Conservation (phyloP, 257 asterid species). For the Anisodus acutangulus region DNA sequence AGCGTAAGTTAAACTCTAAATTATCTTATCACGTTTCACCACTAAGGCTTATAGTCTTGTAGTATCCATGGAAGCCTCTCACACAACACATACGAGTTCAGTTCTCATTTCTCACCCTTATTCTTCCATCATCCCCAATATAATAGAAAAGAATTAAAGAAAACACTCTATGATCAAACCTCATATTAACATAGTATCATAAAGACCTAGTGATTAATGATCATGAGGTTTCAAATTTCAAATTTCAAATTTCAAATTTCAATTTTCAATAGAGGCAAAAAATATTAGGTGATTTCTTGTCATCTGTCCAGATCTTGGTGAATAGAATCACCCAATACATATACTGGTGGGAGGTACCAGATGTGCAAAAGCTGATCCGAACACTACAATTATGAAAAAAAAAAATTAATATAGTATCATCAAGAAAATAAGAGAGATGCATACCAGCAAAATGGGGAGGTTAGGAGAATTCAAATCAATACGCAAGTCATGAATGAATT, state of each 20-base stretch:
- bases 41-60: background rate
- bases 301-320: too few relatives aligned
- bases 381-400: too few relatives aligned
- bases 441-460: slow-evolving; percentile 48
- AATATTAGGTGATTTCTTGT: too few relatives aligned
- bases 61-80: background rate
- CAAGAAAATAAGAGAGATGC: background rate
- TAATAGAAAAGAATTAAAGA: background rate
- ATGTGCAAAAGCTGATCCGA: too few relatives aligned
- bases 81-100: background rate
- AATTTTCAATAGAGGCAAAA: too few relatives aligned
- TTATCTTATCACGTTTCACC: background rate
- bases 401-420: background rate
- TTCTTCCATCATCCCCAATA: background rate
- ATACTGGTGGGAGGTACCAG: too few relatives aligned
- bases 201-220: too few relatives aligned
- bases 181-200: background rate
- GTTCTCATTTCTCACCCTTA: background rate
- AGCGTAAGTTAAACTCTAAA: background rate
- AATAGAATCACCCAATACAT: too few relatives aligned
- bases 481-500: slow-evolving; percentile 48
- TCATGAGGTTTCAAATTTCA: too few relatives aligned
- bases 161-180: background rate
- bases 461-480: slow-evolving; percentile 41
- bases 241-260: too few relatives aligned